These are phyloP conservation scores for Podosphaera leucotricha DNA, from an alignment of 2,329 filamentous ascomycete genomes.

Conservation along the genomic window DNA sequence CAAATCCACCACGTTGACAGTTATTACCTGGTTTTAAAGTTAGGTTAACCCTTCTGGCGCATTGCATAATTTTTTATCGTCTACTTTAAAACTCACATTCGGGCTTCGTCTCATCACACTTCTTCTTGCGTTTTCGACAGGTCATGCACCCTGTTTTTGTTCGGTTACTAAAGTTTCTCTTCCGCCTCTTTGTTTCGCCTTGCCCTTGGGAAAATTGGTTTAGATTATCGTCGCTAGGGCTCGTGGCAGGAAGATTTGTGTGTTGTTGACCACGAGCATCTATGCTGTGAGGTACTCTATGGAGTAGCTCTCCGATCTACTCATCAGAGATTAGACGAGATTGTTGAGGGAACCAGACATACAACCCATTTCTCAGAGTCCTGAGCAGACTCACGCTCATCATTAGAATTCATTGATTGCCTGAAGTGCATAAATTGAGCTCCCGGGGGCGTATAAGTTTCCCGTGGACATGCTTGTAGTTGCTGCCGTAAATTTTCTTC, in stretches of 20 bases:
- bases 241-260: conserved; percentile 18
- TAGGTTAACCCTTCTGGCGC: conserved; percentile 1
- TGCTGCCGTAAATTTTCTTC: conserved; percentile 23
- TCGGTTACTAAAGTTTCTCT: conserved; percentile 74
- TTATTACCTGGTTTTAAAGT: conserved; percentile 42
- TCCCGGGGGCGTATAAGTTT: conserved; percentile 8
- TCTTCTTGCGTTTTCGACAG: conserved; percentile 83
- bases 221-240: conserved; percentile 15
- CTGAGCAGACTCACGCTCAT: conserved; percentile 6
- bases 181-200: conserved; percentile 43
- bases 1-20: conserved; percentile 70
- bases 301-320: conserved; percentile 26
- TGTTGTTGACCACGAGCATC: conserved; percentile 16
- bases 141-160: conserved; percentile 94
- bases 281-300: conserved; percentile 22
- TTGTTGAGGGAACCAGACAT: conserved; percentile 19
- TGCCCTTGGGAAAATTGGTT: conserved; percentile 26
- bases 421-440: conserved; percentile 13
- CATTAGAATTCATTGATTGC: conserved; percentile 9
- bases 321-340: conserved; percentile 24
- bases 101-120: conserved; percentile 86
- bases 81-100: conserved; percentile 42
- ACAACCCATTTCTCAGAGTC: conserved; percentile 9
- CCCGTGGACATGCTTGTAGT: conserved; percentile 19
- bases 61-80: background rate